Conservation (phyloP, 495 filamentous ascomycete species). For the Parathielavia hyrcaniae region DNA sequence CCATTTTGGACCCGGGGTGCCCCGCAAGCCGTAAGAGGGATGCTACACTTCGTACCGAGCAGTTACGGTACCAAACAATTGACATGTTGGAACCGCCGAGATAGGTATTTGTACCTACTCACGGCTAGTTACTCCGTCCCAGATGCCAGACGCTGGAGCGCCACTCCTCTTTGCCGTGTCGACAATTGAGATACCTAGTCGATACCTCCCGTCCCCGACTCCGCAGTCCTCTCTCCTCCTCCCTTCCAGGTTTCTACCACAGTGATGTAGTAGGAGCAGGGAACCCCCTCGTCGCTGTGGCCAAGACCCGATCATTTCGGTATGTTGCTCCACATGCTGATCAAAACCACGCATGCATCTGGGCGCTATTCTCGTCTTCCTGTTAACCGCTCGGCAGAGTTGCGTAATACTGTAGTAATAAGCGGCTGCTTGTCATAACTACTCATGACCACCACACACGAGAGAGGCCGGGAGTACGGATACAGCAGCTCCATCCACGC, state of each 20-base stretch:
- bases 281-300: neutral
- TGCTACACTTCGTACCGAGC: too few species aligned
- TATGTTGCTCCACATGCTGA: conserved; percentile 14
- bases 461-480: too few species aligned
- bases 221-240: neutral
- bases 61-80: conserved; percentile 12
- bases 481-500: too few species aligned
- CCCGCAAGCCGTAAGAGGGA: neutral
- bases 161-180: neutral
- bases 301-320: conserved; percentile 13
- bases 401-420: neutral
- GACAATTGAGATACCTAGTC: neutral
- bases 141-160: too few species aligned
- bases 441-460: neutral
- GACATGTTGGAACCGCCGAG: conserved; percentile 1
- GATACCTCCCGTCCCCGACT: too few species aligned
- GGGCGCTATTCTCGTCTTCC: conserved; percentile 11
- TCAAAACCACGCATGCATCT: conserved; percentile 15
- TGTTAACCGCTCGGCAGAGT: conserved; percentile 13
- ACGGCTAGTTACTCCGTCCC: too few species aligned
- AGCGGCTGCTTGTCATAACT: neutral
- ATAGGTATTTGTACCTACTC: too few species aligned
- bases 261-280: too few species aligned
- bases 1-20: conserved; percentile 25
- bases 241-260: too few species aligned